Conservation (phyloP, 1,284 basidiomycete genomes). For the Sanghuangporus weigelae region DNA sequence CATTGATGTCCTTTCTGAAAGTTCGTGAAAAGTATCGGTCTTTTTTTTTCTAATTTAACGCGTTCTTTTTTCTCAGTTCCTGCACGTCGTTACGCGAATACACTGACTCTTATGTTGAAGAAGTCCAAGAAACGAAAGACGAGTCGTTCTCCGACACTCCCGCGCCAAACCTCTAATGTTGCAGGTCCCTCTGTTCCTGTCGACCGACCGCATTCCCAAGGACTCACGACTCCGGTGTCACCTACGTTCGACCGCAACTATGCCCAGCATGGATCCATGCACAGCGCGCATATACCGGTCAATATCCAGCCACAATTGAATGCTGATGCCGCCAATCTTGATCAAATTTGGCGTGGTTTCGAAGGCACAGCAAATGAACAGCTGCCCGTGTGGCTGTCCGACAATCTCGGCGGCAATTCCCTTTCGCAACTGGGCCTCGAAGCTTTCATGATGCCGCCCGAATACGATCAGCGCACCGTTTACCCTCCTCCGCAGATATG, state of each 20-base stretch:
- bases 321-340: conserved; percentile 49
- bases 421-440: conserved; percentile 79
- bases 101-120: conserved; percentile 82
- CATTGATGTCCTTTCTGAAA: conserved; percentile 67
- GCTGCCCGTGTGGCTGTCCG: conserved; percentile 76
- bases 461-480: conserved; percentile 50
- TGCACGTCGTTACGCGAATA: conserved; percentile 84
- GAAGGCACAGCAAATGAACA: conserved; percentile 66
- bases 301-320: conserved; percentile 28
- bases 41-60: conserved; percentile 4
- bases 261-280: conserved; percentile 40
- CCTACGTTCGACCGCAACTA: conserved; percentile 37
- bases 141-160: conserved; percentile 53
- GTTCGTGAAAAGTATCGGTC: conserved; percentile 36
- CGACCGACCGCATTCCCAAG: conserved; percentile 33
- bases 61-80: conserved; percentile 51
- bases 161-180: conserved; percentile 28
- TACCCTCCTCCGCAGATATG: conserved; percentile 60
- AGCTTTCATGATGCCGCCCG: conserved; percentile 70
- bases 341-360: conserved; percentile 69
- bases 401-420: conserved; percentile 66
- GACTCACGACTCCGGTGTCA: conserved; percentile 27
- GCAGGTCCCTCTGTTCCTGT: conserved; percentile 8
- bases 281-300: conserved; percentile 29
- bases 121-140: conserved; percentile 54